Percentiles rank a stretch among this genome's conserved stretches.
Evolutionary conservation across 805 yeast genomes (phyloP).

Genomic region (Suhomyces xylopsoci): DNA sequence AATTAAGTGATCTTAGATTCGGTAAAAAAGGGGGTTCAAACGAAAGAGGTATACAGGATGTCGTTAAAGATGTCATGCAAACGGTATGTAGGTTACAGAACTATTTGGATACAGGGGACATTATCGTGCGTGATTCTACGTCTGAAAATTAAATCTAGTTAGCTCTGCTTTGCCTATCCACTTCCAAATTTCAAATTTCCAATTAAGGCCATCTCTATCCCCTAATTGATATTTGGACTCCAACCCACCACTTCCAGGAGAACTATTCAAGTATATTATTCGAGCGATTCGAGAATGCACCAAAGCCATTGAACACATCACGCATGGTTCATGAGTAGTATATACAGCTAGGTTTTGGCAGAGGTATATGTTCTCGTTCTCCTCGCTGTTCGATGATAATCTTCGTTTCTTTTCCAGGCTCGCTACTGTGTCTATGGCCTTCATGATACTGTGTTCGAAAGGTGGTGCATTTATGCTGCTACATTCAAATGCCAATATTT

Average conservation of each 20-base stretch:
- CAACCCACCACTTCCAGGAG: constrained; percentile 45
- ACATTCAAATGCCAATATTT: constrained; percentile 40
- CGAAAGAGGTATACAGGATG: constrained; percentile 11
- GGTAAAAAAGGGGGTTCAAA: constrained; percentile 9
- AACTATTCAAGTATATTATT: constrained; percentile 53
- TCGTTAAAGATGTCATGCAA: constrained; percentile 15
- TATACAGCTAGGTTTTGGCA: constrained; percentile 77
- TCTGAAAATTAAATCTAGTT: background rate
- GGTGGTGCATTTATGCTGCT: constrained; percentile 45
- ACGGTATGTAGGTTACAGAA: constrained; percentile 11
- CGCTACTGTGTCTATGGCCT: constrained; percentile 66
- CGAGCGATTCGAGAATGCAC: constrained; percentile 83
- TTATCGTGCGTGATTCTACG: background rate
- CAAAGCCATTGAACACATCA: constrained; percentile 95
- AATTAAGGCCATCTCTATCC: constrained; percentile 69
- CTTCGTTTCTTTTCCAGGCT: constrained; percentile 44
- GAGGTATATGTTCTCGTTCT: constrained; percentile 46
- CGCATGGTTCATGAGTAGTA: constrained; percentile 93
- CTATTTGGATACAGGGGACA: background rate
- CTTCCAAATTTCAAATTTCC: constrained; percentile 82
- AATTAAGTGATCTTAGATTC: constrained; percentile 26
- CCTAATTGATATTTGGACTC: constrained; percentile 76
- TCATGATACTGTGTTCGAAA: constrained; percentile 72
- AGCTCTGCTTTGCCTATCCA: constrained; percentile 46
- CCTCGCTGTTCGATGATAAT: background rate